Evolutionary conservation across 2,329 filamentous ascomycete species (phyloP), one percentile per base, ranked within the genome.

Genomic region (Trichoderma afroharzianum): DNA sequence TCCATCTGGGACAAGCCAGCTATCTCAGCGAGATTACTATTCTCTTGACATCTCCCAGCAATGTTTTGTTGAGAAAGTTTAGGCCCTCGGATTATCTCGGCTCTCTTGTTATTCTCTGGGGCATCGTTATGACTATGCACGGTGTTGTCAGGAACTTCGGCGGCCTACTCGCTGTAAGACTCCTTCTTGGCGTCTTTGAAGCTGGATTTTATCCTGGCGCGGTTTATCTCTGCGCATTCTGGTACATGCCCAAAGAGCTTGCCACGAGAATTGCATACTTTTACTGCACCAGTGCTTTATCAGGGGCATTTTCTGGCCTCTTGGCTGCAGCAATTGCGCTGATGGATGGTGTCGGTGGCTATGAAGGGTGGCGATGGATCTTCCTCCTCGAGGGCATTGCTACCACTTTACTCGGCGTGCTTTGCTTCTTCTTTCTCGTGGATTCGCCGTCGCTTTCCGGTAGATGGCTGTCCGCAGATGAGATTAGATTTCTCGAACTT

Each of bases 201-300:
- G 73, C 90, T 6, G 92, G 91, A 80, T 93, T 94, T 86, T 93
- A 93, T 43, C 81, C 81, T 0, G 81, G 64, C 81, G 84, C 82
- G 58, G 87, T 92, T 78, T 92, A 94, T 77, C 83, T 95, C 6
- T 90, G 94, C 72, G 90, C 92, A 71, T 95, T 95, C 90, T 97
- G 93, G 94, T 98, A 98, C 77, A 90, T 91, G 72, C 90, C 95
- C 72, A 85, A 86, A 61, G 95, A 98, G 82, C 93, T 95, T 2
- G 95, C 98, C 82, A 93, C 94, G 77, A 90, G 96, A 47, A 98
- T 95, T 82, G 93, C 91, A n/a, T 95, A 98, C 84, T 98, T 98
- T 85, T 98, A 98, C 85, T 90, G 88, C 77, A 93, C 88, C 28
- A 94, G 93, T 1, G 92, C 91, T 0, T 83, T 95, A 4, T 92